Evolutionary conservation across 2,329 filamentous ascomycete genomes (phyloP), one percentile per base, ranked within the genome.

Genomic region (Magnaporthales sp.): DNA sequence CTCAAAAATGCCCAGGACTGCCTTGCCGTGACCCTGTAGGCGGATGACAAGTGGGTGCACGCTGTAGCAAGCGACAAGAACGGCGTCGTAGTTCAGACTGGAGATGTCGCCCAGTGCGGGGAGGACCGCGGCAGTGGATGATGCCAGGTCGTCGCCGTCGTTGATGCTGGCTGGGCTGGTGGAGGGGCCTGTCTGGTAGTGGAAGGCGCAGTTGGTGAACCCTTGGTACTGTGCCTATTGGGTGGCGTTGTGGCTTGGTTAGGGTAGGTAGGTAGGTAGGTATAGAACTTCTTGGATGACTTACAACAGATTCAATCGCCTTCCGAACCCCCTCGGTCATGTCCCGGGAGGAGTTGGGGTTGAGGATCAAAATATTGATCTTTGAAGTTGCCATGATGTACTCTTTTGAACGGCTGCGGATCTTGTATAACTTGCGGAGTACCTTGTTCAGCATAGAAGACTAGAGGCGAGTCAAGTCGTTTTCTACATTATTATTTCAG

Each of bases 41-140:
- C 83, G 76, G 0, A 81, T 76, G 0, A 96, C 91, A 0, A 97
- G 83, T 0, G 90, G 88, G 73, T 97, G 93, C 1, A 90, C 87
- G 68, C 91, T 95, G 79, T 92, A 98, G 79, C 94, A 97, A 24
- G 93, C 93, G 2, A 97, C 84, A 0, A 97, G 83, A 69, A 96
- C 89, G n/a, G 84, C 92, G 73, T 95, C 88, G 75, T 91, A 87
- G 30, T 75, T 68, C 0, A 84, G 74, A 0, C 77, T 68, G 68
- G 69, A 75, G 46, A 75, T 46, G 19, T 77, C 66, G 15, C 78
- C 68, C 58, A 72, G 13, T 8, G 54, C 64, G 22, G 32, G 30
- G 19, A 89, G 78, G 64, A 91, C 91, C 67, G 86, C 83, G 1
- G 83, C 74, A 1, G 87, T 84, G 70, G 90, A 93, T 64, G 80